Percentiles rank a stretch among this genome's conserved stretches.
Conservation (phyloP, 2,329 filamentous ascomycete genomes). For the Beauveria sp. region DNA sequence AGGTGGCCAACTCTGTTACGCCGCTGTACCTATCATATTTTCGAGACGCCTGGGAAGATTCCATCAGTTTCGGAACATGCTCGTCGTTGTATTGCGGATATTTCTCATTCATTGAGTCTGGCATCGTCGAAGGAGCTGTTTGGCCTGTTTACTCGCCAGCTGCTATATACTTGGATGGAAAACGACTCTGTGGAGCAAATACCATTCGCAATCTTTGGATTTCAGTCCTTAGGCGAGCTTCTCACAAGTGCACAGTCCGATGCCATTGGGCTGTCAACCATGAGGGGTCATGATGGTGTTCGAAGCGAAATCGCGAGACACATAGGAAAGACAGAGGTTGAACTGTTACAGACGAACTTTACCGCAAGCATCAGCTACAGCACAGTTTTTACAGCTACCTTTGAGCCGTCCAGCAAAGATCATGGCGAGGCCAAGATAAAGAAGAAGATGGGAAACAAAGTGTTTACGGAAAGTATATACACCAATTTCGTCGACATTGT, state of each 20-base stretch:
- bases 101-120: slow-evolving; percentile 60
- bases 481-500: slow-evolving; percentile 70
- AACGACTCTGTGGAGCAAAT: slow-evolving; percentile 59
- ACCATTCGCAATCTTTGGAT: slow-evolving; percentile 81
- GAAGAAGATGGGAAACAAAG: slow-evolving; percentile 59
- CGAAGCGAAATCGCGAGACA: slow-evolving; percentile 51
- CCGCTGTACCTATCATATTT: slow-evolving; percentile 85
- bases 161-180: slow-evolving; percentile 86
- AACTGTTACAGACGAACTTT: slow-evolving; percentile 63
- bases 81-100: slow-evolving; percentile 57
- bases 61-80: slow-evolving; percentile 61
- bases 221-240: slow-evolving; percentile 59
- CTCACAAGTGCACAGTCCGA: slow-evolving; percentile 67
- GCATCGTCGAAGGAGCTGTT: slow-evolving; percentile 65
- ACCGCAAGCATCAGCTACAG: slow-evolving; percentile 76
- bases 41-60: slow-evolving; percentile 77
- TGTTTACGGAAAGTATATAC: slow-evolving; percentile 56
- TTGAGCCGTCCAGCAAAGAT: slow-evolving; percentile 27
- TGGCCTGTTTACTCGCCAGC: slow-evolving; percentile 74
- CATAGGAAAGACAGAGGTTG: slow-evolving; percentile 44
- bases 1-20: slow-evolving; percentile 80
- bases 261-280: slow-evolving; percentile 69
- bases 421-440: slow-evolving; percentile 61
- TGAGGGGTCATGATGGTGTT: slow-evolving; percentile 65
- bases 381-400: slow-evolving; percentile 51